phyloP scores from a whole-genome alignment of 768 basidiomycete genomes.

The Mrakia gelida region DNA sequence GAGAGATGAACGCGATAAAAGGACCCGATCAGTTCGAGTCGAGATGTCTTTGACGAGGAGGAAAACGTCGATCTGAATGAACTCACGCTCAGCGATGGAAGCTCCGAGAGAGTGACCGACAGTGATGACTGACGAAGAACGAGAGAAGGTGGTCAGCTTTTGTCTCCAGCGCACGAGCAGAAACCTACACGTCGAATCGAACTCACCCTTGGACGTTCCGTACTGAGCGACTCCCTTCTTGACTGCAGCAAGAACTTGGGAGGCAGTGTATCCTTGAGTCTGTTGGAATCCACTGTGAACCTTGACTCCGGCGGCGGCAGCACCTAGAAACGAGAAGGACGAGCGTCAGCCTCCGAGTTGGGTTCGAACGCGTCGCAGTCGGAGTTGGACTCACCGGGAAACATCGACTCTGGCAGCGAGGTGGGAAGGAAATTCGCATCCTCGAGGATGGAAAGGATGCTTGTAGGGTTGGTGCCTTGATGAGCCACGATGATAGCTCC shows the following conservation, averaged over 20 bases:
- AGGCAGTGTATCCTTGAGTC: neutral
- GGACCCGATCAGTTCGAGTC: neutral
- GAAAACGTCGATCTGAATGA: neutral
- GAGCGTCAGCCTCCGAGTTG: neutral
- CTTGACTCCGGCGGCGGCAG: neutral
- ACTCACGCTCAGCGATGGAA: slow-evolving; percentile 2
- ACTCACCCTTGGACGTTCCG: slow-evolving; percentile 2
- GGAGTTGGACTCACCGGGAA: neutral
- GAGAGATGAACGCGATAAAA: neutral
- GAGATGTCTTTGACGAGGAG: neutral
- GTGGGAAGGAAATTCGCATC: neutral
- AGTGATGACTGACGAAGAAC: neutral
- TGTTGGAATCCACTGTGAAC: slow-evolving; percentile 4
- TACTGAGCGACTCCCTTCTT: neutral
- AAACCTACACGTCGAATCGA: too few species aligned
- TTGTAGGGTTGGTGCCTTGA: neutral
- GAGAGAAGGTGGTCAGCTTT: too few species aligned
- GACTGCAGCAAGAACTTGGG: neutral
- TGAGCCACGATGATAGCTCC: neutral
- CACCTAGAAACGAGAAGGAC: neutral
- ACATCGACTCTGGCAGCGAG: neutral
- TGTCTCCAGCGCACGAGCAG: neutral
- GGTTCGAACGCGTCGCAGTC: neutral
- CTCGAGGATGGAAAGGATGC: neutral
- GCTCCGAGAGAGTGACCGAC: slow-evolving; percentile 10